phyloP scores from a whole-genome alignment of 768 basidiomycete species.

The Naematelia encephala region DNA sequence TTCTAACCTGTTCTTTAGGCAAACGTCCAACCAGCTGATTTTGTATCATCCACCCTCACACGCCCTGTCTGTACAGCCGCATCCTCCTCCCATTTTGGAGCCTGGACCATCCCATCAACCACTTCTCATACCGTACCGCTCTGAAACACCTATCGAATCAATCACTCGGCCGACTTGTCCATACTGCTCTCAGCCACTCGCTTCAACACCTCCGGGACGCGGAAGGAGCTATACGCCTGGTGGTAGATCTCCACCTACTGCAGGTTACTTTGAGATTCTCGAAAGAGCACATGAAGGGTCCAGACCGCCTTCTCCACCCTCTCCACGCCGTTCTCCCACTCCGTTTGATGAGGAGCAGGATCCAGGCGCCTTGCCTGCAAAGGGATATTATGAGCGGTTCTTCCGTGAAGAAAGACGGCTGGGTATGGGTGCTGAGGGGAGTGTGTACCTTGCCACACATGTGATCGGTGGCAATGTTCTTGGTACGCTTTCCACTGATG shows the following conservation, averaged over 20 bases:
- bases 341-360: slow-evolving; percentile 7
- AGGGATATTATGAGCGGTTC: slow-evolving; percentile 89
- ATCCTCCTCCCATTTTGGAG: slow-evolving; percentile 10
- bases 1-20: slow-evolving; percentile 13
- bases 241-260: neutral
- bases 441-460: slow-evolving; percentile 70
- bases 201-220: slow-evolving; percentile 2
- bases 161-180: slow-evolving; percentile 30
- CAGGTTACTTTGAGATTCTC: slow-evolving; percentile 37
- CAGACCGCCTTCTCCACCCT: slow-evolving; percentile 30
- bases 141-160: slow-evolving; percentile 11
- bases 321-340: slow-evolving; percentile 8
- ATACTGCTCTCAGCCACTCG: slow-evolving; percentile 41
- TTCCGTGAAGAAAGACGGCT: slow-evolving; percentile 84
- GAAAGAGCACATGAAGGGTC: slow-evolving; percentile 45
- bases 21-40: slow-evolving; percentile 47
- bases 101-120: slow-evolving; percentile 13
- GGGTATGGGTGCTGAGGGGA: slow-evolving; percentile 94
- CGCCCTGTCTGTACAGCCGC: slow-evolving; percentile 38
- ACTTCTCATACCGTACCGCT: slow-evolving; percentile 10
- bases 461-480: slow-evolving; percentile 81
- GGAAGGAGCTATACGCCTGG: neutral
- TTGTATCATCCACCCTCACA: slow-evolving; percentile 47
- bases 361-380: slow-evolving; percentile 55
- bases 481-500: slow-evolving; percentile 53